Percentiles rank a stretch among this genome's conserved stretches.
Conservation (phyloP, 2,329 filamentous ascomycete genomes). For the Aspergillus awamori region DNA sequence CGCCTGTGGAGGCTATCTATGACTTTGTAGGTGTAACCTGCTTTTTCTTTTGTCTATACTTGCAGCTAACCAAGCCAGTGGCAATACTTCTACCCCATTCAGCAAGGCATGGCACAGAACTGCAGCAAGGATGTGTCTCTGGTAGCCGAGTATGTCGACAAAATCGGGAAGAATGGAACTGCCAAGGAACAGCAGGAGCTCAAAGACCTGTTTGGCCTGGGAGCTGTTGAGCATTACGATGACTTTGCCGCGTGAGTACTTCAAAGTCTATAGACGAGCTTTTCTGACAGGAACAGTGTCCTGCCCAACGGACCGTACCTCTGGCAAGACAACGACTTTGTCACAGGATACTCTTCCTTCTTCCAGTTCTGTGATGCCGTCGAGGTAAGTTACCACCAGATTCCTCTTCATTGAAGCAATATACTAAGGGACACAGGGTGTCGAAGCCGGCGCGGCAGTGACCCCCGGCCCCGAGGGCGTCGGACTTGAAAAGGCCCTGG, state of each 20-base stretch:
- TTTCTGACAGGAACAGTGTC: conserved; percentile 35
- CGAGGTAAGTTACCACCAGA: conserved; percentile 42
- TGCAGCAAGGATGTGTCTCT: conserved; percentile 57
- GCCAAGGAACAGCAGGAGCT: conserved; percentile 47
- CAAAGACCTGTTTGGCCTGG: conserved; percentile 58
- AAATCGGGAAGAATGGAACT: conserved; percentile 48
- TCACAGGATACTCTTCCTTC: conserved; percentile 51
- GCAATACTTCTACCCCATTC: conserved; percentile 61
- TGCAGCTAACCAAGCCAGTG: conserved; percentile 38
- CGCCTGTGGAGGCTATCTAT: conserved; percentile 58
- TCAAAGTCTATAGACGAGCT: too few relatives aligned
- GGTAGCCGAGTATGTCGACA: conserved; percentile 60
- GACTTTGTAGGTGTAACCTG: conserved; percentile 47
- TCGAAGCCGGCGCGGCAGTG: conserved; percentile 29
- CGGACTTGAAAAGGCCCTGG: conserved; percentile 57
- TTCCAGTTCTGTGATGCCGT: conserved; percentile 33
- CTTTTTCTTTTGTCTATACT: too few relatives aligned
- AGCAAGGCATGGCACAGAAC: conserved; percentile 61
- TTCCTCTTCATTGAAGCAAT: conserved; percentile 3
- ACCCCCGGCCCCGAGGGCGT: conserved; percentile 50
- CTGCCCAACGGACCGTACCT: conserved; percentile 60
- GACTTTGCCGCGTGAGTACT: conserved; percentile 53
- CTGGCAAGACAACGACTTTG: conserved; percentile 60
- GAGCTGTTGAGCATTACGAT: conserved; percentile 54
- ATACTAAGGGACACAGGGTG: conserved; percentile 33